Evolutionary conservation across 306 rosid species (phyloP).

Genomic region (Sicyos edulis): DNA sequence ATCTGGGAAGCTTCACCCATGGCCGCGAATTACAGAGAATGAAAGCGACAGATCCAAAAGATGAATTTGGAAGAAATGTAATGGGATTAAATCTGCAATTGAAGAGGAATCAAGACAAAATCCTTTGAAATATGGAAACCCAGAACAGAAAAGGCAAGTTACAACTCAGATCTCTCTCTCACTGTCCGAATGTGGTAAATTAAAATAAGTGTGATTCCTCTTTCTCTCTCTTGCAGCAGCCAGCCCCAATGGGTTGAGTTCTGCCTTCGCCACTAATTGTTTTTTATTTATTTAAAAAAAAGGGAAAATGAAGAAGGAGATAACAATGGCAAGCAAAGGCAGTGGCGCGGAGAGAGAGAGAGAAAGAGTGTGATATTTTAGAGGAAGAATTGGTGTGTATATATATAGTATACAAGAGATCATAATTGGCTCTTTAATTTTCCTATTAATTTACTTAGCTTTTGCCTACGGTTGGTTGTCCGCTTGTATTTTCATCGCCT

Average conservation of each 20-base stretch:
- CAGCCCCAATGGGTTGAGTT: not conserved
- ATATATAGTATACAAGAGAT: not conserved
- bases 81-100: not conserved
- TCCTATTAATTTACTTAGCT: not conserved
- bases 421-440: conserved; percentile 3
- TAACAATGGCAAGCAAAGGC: conserved; percentile 10
- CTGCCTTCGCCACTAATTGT: conserved; percentile 4
- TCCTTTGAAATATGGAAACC: not conserved
- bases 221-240: too few species aligned
- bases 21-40: not conserved
- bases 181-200: too few species aligned
- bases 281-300: too few species aligned
- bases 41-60: too few species aligned
- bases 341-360: conserved; percentile 2
- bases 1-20: conserved; percentile 58
- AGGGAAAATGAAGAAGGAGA: not conserved
- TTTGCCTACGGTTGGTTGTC: not conserved
- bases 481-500: not conserved
- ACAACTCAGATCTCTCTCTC: too few species aligned
- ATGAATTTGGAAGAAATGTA: not conserved
- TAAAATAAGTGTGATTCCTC: too few species aligned
- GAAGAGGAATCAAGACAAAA: not conserved
- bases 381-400: conserved; percentile 14
- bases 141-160: not conserved
- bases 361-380: not conserved